Conservation (phyloP, 345 rosid species). For the Heritiera fomes region DNA sequence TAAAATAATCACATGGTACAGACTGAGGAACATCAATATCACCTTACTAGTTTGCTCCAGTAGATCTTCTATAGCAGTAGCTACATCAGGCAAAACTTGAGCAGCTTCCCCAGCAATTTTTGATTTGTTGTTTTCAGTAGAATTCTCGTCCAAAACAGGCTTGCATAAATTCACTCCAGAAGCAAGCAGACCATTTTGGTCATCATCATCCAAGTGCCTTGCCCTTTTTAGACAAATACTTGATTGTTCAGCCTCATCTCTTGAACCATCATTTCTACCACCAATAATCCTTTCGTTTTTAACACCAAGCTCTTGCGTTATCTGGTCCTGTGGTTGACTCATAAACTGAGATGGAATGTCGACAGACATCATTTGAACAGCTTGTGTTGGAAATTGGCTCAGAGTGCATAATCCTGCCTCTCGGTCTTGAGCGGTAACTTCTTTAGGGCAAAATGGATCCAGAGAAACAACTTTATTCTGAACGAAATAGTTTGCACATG, state of each 20-base stretch:
- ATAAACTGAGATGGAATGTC: conserved; percentile 50
- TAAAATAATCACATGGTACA: conserved; percentile 19
- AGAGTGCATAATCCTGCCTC: conserved; percentile 60
- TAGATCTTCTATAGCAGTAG: conserved; percentile 89
- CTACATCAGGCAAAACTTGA: conserved; percentile 77
- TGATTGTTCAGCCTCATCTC: conserved; percentile 41
- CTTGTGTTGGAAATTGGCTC: conserved; percentile 78
- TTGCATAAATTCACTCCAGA: conserved; percentile 40
- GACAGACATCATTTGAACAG: conserved; percentile 43
- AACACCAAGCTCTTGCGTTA: conserved; percentile 29
- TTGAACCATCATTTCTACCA: conserved; percentile 30
- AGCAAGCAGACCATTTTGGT: conserved; percentile 31
- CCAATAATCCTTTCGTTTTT: conserved; percentile 26
- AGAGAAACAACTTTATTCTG: conserved; percentile 71
- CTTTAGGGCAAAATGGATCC: conserved; percentile 72
- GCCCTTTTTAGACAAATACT: conserved; percentile 50
- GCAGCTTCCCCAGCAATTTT: conserved; percentile 46
- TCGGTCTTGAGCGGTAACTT: conserved; percentile 63
- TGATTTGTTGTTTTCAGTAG: conserved; percentile 33
- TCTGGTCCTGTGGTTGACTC: conserved; percentile 51
- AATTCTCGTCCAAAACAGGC: conserved; percentile 32
- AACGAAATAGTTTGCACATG: conserved; percentile 11
- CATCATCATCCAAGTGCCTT: conserved; percentile 46
- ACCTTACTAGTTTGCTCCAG: conserved; percentile 91
- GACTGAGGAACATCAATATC: conserved; percentile 19